Conservation (phyloP, 78 protist genomes). For the Dictyostelium citrinum region DNA sequence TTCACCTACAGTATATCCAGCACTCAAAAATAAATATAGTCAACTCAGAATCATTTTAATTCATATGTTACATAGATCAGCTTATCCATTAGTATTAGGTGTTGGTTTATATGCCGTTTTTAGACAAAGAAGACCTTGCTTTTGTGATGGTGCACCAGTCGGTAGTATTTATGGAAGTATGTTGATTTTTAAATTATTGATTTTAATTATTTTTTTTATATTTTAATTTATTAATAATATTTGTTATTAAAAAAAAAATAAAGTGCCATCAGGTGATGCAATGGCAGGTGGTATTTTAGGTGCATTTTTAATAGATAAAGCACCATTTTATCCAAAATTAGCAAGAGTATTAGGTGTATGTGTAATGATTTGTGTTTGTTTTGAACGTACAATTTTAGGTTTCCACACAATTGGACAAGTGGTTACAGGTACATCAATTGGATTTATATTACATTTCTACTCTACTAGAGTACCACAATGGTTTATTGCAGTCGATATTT, state of each 20-base stretch:
- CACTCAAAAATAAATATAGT: slow-evolving; percentile 44
- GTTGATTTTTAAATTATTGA: not conserved
- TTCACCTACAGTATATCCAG: slow-evolving; percentile 63
- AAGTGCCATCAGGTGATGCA: slow-evolving; percentile 73
- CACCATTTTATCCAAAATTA: slow-evolving; percentile 67
- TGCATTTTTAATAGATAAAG: slow-evolving; percentile 55
- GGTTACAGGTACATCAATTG: slow-evolving; percentile 63
- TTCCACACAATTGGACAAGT: slow-evolving; percentile 70
- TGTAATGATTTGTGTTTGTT: slow-evolving; percentile 60
- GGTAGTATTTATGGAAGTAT: slow-evolving; percentile 63
- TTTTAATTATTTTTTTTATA: not conserved
- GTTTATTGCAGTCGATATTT: slow-evolving; percentile 46
- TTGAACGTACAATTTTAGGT: slow-evolving; percentile 70
- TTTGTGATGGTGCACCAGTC: slow-evolving; percentile 48
- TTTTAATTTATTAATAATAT: not conserved
- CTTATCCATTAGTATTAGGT: slow-evolving; percentile 73
- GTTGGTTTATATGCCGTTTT: slow-evolving; percentile 72
- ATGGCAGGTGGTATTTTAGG: slow-evolving; percentile 78
- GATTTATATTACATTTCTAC: slow-evolving; percentile 63
- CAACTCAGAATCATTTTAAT: slow-evolving; percentile 2
- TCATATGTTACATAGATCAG: slow-evolving; percentile 72
- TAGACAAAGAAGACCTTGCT: slow-evolving; percentile 69
- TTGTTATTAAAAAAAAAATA: not conserved
- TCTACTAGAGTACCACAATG: slow-evolving; percentile 79
- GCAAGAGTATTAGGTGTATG: slow-evolving; percentile 53